Evolutionary conservation across 768 basidiomycete species (phyloP).

Genomic region (Pulveroboletus sp.): DNA sequence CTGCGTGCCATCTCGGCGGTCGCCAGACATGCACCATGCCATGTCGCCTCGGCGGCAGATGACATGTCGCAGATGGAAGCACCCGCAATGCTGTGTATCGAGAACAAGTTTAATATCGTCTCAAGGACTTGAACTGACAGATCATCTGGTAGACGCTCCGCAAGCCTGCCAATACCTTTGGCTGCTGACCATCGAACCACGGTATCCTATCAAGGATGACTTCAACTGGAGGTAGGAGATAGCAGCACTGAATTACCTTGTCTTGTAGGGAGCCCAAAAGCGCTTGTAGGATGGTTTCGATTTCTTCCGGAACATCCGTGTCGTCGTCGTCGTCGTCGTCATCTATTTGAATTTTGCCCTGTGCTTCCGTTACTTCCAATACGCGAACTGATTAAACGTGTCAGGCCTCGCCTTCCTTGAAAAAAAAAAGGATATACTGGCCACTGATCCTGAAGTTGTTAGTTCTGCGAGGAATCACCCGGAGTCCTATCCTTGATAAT

Average conservation of each 20-base stretch:
- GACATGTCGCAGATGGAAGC: slow-evolving; percentile 67
- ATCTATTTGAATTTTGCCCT: slow-evolving; percentile 8
- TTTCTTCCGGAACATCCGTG: slow-evolving; percentile 69
- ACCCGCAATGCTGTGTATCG: slow-evolving; percentile 63
- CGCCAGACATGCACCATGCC: slow-evolving; percentile 93
- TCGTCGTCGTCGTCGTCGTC: slow-evolving; percentile 42
- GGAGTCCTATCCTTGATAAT: slow-evolving; percentile 56
- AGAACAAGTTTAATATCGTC: slow-evolving; percentile 71
- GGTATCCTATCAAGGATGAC: slow-evolving; percentile 63
- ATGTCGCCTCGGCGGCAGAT: slow-evolving; percentile 76
- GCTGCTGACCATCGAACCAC: slow-evolving; percentile 93
- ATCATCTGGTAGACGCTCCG: slow-evolving; percentile 71
- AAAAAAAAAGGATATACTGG: slow-evolving; percentile 21
- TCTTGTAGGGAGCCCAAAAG: slow-evolving; percentile 75
- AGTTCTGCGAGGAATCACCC: slow-evolving; percentile 50
- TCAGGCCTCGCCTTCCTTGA: slow-evolving; percentile 24
- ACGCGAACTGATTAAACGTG: slow-evolving; percentile 21
- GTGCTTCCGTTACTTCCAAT: slow-evolving; percentile 16
- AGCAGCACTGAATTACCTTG: slow-evolving; percentile 46
- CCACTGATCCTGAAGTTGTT: slow-evolving; percentile 39
- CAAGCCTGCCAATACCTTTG: slow-evolving; percentile 83
- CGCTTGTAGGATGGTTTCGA: slow-evolving; percentile 69
- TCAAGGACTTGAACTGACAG: slow-evolving; percentile 80
- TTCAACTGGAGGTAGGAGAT: neutral
- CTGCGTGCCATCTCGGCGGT: slow-evolving; percentile 90